Conservation (phyloP, 495 filamentous ascomycete genomes). For the Tirmania nivea region DNA sequence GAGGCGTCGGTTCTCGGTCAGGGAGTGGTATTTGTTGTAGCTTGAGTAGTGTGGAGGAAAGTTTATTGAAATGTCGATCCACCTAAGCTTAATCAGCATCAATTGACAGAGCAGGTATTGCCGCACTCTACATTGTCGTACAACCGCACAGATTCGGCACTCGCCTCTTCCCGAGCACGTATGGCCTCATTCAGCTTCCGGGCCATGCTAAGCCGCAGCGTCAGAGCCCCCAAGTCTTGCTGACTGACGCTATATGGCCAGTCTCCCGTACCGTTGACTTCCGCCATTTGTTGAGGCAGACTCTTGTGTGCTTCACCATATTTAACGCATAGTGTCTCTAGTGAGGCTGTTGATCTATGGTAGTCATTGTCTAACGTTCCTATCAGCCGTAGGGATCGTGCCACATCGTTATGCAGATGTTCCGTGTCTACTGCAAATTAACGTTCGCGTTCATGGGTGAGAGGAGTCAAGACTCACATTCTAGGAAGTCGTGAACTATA, state of each 20-base stretch:
- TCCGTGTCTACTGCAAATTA: conserved; percentile 39
- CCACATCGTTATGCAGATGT: conserved; percentile 81
- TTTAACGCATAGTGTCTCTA: conserved; percentile 54
- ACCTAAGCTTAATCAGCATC: conserved; percentile 25
- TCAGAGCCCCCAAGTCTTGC: conserved; percentile 18
- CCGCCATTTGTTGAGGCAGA: neutral
- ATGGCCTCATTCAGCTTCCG: conserved; percentile 49
- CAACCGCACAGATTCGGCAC: conserved; percentile 65
- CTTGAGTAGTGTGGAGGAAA: conserved; percentile 29
- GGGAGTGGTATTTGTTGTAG: neutral
- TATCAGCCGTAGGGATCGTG: conserved; percentile 74
- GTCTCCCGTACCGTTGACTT: conserved; percentile 13
- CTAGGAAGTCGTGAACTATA: conserved; percentile 84
- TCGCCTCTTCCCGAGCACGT: conserved; percentile 50
- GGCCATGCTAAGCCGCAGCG: conserved; percentile 57
- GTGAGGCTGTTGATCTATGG: conserved; percentile 35
- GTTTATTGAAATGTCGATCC: conserved; percentile 54
- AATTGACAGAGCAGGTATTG: neutral
- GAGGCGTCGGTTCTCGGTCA: conserved; percentile 24
- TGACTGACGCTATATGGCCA: conserved; percentile 2
- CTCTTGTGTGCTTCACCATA: conserved; percentile 1
- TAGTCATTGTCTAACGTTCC: conserved; percentile 59
- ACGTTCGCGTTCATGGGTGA: neutral
- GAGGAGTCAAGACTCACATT: conserved; percentile 29
- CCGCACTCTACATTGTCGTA: conserved; percentile 31